A percentile compares a stretch with the other conserved stretches of the same genome.
Evolutionary conservation across 148 eudicot genomes (phyloP).

Genomic region (Linanthus parryae): DNA sequence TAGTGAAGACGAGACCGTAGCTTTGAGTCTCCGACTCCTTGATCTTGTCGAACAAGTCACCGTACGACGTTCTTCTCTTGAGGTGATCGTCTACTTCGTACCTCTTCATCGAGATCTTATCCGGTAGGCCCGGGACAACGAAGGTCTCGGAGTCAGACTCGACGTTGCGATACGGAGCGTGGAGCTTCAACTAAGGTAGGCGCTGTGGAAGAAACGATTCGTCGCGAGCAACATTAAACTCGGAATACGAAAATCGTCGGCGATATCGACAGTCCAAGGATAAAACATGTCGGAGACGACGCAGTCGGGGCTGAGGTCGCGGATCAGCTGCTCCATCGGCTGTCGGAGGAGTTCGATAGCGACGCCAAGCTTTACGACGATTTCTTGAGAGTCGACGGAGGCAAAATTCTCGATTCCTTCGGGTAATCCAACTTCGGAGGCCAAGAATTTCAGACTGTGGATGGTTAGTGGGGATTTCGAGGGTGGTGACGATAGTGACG

Average conservation of each 20-base stretch:
- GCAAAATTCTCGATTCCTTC: slow-evolving; percentile 7
- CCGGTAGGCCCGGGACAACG: not conserved
- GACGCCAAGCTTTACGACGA: not conserved
- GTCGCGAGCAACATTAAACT: slow-evolving; percentile 6
- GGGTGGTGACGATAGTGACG: slow-evolving; percentile 4
- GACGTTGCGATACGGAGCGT: not conserved
- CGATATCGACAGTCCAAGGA: slow-evolving; percentile 8
- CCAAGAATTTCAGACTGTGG: not conserved
- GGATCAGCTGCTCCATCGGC: not conserved
- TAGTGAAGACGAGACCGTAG: not conserved
- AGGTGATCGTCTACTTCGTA: too few relatives aligned
- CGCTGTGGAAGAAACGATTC: too few relatives aligned
- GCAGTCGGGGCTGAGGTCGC: slow-evolving; percentile 5
- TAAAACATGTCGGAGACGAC: slow-evolving; percentile 11
- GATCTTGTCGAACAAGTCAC: not conserved
- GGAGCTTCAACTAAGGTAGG: not conserved
- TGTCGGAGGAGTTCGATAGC: slow-evolving; percentile 1
- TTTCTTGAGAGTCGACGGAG: not conserved
- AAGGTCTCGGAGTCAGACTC: not conserved
- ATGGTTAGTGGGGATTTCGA: not conserved
- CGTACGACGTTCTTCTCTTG: not conserved
- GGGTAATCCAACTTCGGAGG: slow-evolving; percentile 7
- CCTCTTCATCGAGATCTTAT: not conserved
- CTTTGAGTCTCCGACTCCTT: not conserved
- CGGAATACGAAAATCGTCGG: slow-evolving; percentile 1